Percentiles rank a stretch among this genome's conserved stretches.
Conservation (phyloP, 129 eudicot species). For the Artemisia annua region DNA sequence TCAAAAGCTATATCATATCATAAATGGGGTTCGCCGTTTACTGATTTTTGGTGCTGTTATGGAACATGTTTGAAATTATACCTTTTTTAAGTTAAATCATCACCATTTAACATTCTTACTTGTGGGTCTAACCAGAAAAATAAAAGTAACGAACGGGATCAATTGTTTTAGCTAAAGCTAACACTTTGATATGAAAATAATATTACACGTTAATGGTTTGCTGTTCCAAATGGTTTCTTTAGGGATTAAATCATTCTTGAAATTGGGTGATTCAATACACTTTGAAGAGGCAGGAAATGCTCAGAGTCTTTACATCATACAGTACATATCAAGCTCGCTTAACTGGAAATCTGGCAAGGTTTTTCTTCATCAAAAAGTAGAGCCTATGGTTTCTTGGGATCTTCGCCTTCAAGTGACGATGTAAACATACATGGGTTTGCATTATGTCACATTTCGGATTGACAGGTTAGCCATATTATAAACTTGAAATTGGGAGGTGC, state of each 20-base stretch:
- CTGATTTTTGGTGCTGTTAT: conserved; percentile 93
- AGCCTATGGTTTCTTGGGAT: conserved; percentile 71
- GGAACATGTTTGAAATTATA: conserved; percentile 66
- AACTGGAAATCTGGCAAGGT: conserved; percentile 72
- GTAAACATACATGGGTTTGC: too few relatives aligned
- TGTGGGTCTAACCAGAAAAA: background rate
- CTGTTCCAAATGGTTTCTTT: conserved; percentile 20
- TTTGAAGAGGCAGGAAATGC: conserved; percentile 68
- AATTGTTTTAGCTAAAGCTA: background rate
- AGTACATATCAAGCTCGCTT: conserved; percentile 78
- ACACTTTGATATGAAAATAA: background rate
- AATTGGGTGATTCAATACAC: conserved; percentile 91
- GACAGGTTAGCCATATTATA: too few relatives aligned
- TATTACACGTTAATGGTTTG: background rate
- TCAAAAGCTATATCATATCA: conserved; percentile 71
- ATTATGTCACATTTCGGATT: too few relatives aligned
- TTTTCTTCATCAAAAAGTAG: conserved; percentile 53
- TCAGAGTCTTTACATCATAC: conserved; percentile 60
- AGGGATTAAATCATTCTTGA: conserved; percentile 95
- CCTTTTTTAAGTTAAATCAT: background rate
- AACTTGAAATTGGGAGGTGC: too few relatives aligned
- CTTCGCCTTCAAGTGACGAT: conserved; percentile 56
- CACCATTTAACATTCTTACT: background rate
- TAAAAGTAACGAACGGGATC: background rate
- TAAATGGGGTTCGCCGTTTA: conserved; percentile 72